Conservation (phyloP, 176 grass and related monocot genomes). For the Juncus effusus region DNA sequence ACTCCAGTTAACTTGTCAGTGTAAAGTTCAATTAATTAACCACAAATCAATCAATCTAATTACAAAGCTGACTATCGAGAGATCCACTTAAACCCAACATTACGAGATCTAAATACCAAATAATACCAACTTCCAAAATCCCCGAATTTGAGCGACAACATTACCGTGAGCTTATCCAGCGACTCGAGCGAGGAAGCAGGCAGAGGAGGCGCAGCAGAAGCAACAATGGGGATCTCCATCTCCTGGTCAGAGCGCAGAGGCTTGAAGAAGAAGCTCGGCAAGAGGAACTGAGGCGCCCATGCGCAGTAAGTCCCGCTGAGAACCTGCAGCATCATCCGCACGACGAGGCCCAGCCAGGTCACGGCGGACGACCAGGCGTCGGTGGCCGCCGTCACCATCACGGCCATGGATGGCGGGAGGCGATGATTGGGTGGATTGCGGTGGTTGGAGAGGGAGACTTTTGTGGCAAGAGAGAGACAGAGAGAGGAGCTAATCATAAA, state of each 20-base stretch:
- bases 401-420: conserved; percentile 13
- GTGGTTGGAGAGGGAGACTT: conserved; percentile 37
- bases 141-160: background rate
- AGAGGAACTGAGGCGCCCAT: conserved; percentile 36
- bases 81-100: background rate
- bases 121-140: background rate
- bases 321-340: conserved; percentile 55
- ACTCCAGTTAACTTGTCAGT: background rate
- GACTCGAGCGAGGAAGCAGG: background rate
- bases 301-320: conserved; percentile 39
- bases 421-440: conserved; percentile 11
- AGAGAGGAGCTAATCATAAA: background rate
- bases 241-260: conserved; percentile 39
- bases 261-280: conserved; percentile 44
- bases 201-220: background rate
- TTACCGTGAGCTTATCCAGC: conserved; percentile 34
- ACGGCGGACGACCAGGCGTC: conserved; percentile 45
- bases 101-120: background rate
- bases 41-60: background rate
- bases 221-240: conserved; percentile 2
- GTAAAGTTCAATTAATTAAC: background rate
- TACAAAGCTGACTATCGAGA: background rate
- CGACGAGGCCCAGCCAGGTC: conserved; percentile 43
- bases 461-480: conserved; percentile 8
- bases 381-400: conserved; percentile 31